These are phyloP conservation scores for Cytospora mali DNA, from an alignment of 2,329 filamentous ascomycete genomes.

Conservation along the genomic window DNA sequence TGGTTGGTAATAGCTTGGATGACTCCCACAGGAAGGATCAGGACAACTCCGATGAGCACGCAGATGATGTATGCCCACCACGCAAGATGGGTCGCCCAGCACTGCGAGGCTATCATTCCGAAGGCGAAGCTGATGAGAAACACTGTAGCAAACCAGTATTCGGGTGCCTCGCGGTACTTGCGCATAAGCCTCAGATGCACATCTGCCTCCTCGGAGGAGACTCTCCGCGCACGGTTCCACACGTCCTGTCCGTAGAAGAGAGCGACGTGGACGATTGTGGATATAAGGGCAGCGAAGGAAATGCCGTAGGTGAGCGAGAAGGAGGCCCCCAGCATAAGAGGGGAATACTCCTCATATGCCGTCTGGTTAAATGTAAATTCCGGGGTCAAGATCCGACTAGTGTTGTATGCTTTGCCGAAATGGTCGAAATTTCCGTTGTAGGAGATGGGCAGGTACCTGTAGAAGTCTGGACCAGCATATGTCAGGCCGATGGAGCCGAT, in stretches of 20 bases:
- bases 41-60: conserved; percentile 44
- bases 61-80: conserved; percentile 48
- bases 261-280: conserved; percentile 54
- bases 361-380: conserved; percentile 46
- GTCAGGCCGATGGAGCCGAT: conserved; percentile 46
- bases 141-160: conserved; percentile 59
- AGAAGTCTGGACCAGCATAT: conserved; percentile 50
- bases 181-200: conserved; percentile 59
- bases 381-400: conserved; percentile 46
- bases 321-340: conserved; percentile 55
- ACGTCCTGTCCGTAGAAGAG: conserved; percentile 51
- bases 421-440: conserved; percentile 58
- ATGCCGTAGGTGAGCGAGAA: conserved; percentile 60
- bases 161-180: conserved; percentile 56
- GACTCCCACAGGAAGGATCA: conserved; percentile 49
- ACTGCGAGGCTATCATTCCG: conserved; percentile 42
- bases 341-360: conserved; percentile 51
- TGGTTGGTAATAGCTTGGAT: conserved; percentile 53
- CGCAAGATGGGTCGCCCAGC: conserved; percentile 45
- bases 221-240: conserved; percentile 35
- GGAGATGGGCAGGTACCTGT: conserved; percentile 50
- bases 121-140: conserved; percentile 54
- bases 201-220: conserved; percentile 48
- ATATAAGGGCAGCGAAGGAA: conserved; percentile 57
- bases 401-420: conserved; percentile 48